Percentiles rank a stretch among this genome's conserved stretches.
Conservation (phyloP, 345 rosid genomes). For the Euphorbia pulcherrima region DNA sequence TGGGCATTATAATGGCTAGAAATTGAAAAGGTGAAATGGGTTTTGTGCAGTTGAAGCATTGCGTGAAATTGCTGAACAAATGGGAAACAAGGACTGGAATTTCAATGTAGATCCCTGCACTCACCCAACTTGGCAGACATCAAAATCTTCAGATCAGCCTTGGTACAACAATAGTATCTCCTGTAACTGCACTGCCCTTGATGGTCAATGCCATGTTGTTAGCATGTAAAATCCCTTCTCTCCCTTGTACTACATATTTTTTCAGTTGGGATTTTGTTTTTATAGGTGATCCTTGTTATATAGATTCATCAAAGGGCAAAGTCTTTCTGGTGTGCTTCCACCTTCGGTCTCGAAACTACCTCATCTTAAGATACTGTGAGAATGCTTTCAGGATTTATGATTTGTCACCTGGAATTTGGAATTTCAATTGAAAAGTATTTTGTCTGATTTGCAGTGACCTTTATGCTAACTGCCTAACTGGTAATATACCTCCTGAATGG, state of each 20-base stretch:
- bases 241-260: too few relatives aligned
- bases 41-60: conserved; percentile 10
- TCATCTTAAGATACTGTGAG: conserved; percentile 21
- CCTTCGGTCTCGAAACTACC: conserved; percentile 22
- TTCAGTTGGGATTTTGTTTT: background rate
- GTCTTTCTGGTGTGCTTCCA: conserved; percentile 28
- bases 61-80: conserved; percentile 5
- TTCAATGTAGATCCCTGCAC: conserved; percentile 8
- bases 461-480: conserved; percentile 34
- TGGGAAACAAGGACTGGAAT: conserved; percentile 15
- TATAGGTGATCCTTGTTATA: background rate
- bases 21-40: too few relatives aligned
- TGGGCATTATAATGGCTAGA: too few relatives aligned
- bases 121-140: conserved; percentile 7
- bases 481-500: conserved; percentile 49
- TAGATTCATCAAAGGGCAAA: conserved; percentile 27
- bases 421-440: background rate
- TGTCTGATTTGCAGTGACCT: conserved; percentile 27
- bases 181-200: conserved; percentile 25
- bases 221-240: conserved; percentile 15
- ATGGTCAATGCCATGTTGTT: conserved; percentile 26
- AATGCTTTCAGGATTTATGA: background rate
- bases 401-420: background rate
- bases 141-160: background rate
- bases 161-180: conserved; percentile 23